Conservation (phyloP, 306 rosid species). For the Crotalaria pallida region DNA sequence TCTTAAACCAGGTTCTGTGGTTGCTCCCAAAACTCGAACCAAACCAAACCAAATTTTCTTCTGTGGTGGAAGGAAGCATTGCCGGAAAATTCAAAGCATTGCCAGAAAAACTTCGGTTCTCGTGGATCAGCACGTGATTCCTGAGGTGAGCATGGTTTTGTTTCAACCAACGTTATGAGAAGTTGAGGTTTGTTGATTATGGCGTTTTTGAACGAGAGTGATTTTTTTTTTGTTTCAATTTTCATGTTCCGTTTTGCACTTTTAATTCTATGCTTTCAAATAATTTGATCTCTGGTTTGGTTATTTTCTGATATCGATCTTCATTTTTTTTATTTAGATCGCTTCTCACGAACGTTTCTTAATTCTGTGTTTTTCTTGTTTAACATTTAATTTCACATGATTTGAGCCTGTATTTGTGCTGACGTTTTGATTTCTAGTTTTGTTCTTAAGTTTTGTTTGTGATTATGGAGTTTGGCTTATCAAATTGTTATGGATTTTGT, state of each 20-base stretch:
- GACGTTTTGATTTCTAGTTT: too few species aligned
- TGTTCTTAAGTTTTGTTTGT: too few species aligned
- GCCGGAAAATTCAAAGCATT: conserved; percentile 21
- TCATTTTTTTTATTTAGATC: neutral
- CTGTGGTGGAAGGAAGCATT: conserved; percentile 16
- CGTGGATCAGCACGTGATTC: conserved; percentile 10
- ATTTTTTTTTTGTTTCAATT: conserved; percentile 13
- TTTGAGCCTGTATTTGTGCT: too few species aligned
- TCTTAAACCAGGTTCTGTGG: too few species aligned
- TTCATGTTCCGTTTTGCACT: neutral
- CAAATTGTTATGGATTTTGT: too few species aligned
- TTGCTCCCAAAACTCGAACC: too few species aligned
- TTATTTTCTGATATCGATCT: conserved; percentile 26
- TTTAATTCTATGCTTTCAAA: neutral
- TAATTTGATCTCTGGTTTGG: conserved; percentile 33
- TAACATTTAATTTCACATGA: neutral
- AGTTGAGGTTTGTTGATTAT: conserved; percentile 20
- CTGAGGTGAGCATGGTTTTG: conserved; percentile 34
- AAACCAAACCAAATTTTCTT: conserved; percentile 14
- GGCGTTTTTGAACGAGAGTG: conserved; percentile 16
- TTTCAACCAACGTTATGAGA: too few species aligned
- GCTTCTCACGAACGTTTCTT: neutral
- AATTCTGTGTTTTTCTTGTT: conserved; percentile 35
- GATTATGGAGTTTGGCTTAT: too few species aligned
- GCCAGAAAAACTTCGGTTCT: conserved; percentile 20